Evolutionary conservation across 306 rosid species (phyloP).

Genomic region (Malus asiatica): DNA sequence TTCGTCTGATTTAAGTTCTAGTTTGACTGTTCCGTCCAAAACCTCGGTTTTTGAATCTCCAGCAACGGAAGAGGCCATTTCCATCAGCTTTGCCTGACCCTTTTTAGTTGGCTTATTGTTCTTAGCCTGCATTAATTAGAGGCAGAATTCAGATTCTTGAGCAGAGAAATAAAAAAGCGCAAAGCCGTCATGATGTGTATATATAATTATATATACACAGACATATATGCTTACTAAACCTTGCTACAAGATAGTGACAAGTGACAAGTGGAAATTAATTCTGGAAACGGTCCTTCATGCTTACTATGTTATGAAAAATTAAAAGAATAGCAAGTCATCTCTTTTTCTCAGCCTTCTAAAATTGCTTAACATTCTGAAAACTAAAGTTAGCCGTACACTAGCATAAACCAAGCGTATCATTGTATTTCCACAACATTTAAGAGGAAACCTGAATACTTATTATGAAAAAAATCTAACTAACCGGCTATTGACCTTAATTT

Average conservation of each 20-base stretch:
- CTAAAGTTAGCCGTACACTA: not conserved
- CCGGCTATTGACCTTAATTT: conserved; percentile 46
- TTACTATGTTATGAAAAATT: not conserved
- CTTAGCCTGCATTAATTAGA: conserved; percentile 39
- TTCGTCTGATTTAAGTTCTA: conserved; percentile 30
- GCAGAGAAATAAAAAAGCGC: not conserved
- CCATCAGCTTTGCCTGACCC: conserved; percentile 26
- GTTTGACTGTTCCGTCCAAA: conserved; percentile 15
- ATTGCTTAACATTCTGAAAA: not conserved
- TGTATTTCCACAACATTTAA: not conserved
- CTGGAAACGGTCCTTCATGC: not conserved
- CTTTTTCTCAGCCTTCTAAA: not conserved
- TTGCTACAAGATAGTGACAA: not conserved
- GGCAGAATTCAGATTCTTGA: conserved; percentile 6
- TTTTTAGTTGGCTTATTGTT: conserved; percentile 33
- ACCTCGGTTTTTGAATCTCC: conserved; percentile 23
- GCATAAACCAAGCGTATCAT: not conserved
- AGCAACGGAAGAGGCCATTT: conserved; percentile 27
- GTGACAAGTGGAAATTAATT: not conserved
- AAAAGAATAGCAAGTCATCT: not conserved
- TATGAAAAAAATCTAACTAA: not conserved
- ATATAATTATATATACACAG: not conserved
- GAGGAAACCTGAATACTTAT: not conserved
- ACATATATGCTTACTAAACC: not conserved
- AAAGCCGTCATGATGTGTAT: not conserved